phyloP scores from a whole-genome alignment of 139 green algal species.

The Chlorella sp. region DNA sequence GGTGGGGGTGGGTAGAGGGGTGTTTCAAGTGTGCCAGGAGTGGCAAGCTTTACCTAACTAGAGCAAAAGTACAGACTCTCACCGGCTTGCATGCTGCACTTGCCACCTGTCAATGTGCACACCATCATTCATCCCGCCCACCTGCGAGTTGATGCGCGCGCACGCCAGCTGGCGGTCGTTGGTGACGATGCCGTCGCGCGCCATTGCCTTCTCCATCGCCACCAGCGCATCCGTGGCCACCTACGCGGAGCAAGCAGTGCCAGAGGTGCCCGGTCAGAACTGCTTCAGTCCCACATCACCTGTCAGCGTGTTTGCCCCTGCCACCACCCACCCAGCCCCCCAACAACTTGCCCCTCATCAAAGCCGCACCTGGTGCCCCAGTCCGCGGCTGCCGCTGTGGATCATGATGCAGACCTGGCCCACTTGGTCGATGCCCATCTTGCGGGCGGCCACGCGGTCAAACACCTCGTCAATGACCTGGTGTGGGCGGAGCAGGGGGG shows the following conservation, averaged over 20 bases:
- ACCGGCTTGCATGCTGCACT: too few relatives aligned
- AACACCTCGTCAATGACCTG: conserved; percentile 84
- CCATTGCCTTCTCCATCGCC: conserved; percentile 89
- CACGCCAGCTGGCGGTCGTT: conserved; percentile 94
- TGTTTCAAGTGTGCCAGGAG: too few relatives aligned
- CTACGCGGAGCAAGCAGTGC: too few relatives aligned
- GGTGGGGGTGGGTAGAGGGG: too few relatives aligned
- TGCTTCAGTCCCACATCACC: too few relatives aligned
- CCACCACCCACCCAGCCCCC: neutral
- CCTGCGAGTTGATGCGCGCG: conserved; percentile 76
- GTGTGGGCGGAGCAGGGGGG: neutral
- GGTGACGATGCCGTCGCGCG: conserved; percentile 73
- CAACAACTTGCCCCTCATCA: neutral
- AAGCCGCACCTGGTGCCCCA: conserved; percentile 83
- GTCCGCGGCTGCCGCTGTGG: conserved; percentile 82
- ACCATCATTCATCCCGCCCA: conserved; percentile 46
- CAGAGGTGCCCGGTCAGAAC: too few relatives aligned
- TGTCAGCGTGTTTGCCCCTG: too few relatives aligned
- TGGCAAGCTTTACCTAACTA: too few relatives aligned
- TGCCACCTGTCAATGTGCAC: too few relatives aligned
- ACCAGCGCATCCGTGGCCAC: conserved; percentile 91
- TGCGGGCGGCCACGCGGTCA: conserved; percentile 77
- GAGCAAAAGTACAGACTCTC: too few relatives aligned
- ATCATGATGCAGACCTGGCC: conserved; percentile 91
- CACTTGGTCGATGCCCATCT: conserved; percentile 84